Evolutionary conservation across 768 basidiomycete species (phyloP).

Genomic region (Phylloporus scabripes): DNA sequence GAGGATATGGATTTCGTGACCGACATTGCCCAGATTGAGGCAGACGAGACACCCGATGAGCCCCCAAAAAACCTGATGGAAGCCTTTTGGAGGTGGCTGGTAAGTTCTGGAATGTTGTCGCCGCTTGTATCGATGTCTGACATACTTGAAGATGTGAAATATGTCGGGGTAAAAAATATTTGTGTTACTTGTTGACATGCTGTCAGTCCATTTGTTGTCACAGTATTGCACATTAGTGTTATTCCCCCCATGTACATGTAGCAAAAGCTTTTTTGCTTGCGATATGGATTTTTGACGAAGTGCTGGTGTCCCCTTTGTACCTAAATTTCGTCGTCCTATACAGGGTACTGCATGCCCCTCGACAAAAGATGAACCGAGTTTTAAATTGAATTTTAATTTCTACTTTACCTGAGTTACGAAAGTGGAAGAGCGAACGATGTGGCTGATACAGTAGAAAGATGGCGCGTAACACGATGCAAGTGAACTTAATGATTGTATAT

Average conservation of each 20-base stretch:
- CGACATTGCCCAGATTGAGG: slow-evolving; percentile 65
- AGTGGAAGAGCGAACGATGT: slow-evolving; percentile 13
- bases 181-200: not conserved
- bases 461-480: slow-evolving; percentile 26
- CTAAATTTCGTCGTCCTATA: not conserved
- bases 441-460: slow-evolving; percentile 32
- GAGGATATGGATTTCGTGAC: slow-evolving; percentile 83
- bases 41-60: slow-evolving; percentile 63
- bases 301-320: not conserved
- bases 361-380: not conserved
- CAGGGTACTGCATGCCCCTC: too few species aligned
- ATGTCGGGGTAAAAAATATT: not conserved
- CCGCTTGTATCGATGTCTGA: not conserved
- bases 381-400: slow-evolving; percentile 7
- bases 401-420: slow-evolving; percentile 25
- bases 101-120: slow-evolving; percentile 33
- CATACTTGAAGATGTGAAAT: slow-evolving; percentile 19
- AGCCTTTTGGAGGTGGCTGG: slow-evolving; percentile 76
- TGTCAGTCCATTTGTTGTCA: not conserved
- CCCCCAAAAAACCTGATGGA: slow-evolving; percentile 64
- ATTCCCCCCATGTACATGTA: not conserved
- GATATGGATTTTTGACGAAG: not conserved
- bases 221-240: slow-evolving; percentile 2
- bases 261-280: not conserved
- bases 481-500: slow-evolving; percentile 35